phyloP scores from a whole-genome alignment of 2,329 filamentous ascomycete genomes.

The Aspergillus flavus region DNA sequence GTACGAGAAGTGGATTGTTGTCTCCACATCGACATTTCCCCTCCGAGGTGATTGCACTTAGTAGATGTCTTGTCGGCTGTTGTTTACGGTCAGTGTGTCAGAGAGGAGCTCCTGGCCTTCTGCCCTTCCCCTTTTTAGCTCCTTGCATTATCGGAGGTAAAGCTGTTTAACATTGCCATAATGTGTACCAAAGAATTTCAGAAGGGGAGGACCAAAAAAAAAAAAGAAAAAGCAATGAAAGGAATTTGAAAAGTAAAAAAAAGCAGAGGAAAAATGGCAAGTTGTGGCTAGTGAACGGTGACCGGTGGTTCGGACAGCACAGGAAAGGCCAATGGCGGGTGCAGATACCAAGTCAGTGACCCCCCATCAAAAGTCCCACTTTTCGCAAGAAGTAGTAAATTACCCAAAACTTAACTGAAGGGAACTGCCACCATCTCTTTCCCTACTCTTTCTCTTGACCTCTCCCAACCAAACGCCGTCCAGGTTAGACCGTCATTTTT shows the following conservation, averaged over 20 bases:
- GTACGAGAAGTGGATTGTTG: not conserved
- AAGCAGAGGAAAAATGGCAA: not conserved
- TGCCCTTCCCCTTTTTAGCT: not conserved
- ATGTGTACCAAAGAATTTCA: not conserved
- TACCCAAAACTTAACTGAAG: slow-evolving; percentile 9
- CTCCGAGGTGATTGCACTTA: not conserved
- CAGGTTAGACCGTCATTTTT: slow-evolving; percentile 5
- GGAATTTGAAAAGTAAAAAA: not conserved
- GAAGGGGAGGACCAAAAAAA: not conserved
- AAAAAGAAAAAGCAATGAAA: not conserved
- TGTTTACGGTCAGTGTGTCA: not conserved
- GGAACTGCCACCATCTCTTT: slow-evolving; percentile 5
- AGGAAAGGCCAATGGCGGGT: not conserved
- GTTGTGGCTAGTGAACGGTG: slow-evolving; percentile 7
- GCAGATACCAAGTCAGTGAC: slow-evolving; percentile 1
- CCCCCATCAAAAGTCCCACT: slow-evolving; percentile 8
- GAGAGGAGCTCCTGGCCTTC: not conserved
- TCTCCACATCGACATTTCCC: slow-evolving; percentile 1
- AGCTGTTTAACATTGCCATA: not conserved
- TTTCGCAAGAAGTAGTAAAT: slow-evolving; percentile 12
- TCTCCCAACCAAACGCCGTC: slow-evolving; percentile 9
- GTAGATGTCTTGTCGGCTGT: not conserved
- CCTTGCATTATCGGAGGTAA: not conserved
- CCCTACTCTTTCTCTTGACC: slow-evolving; percentile 8
- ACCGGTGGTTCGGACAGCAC: slow-evolving; percentile 1